Conservation (phyloP, 2,329 filamentous ascomycete genomes). For the Aspergillus ochraceoroseus region DNA sequence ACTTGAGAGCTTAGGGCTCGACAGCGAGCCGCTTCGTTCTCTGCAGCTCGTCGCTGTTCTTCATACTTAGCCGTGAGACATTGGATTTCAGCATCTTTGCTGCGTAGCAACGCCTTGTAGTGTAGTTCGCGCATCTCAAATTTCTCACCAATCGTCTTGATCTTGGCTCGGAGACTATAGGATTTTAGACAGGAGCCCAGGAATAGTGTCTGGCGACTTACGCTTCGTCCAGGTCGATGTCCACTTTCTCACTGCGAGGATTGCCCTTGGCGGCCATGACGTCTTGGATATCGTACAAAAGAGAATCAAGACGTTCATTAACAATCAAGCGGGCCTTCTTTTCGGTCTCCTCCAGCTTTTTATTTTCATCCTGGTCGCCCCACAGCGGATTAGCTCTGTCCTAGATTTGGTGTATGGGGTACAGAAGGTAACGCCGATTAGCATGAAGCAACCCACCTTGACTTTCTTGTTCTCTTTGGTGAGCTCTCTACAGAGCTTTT, state of each 20-base stretch:
- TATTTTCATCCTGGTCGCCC: conserved; percentile 72
- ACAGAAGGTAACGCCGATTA: too few species aligned
- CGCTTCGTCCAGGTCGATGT: conserved; percentile 86
- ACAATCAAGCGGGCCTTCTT: conserved; percentile 76
- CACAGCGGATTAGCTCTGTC: conserved; percentile 13
- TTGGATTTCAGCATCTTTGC: conserved; percentile 93
- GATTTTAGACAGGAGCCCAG: conserved; percentile 11
- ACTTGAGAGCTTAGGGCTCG: conserved; percentile 86
- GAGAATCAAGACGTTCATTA: conserved; percentile 74
- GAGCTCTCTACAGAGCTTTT: conserved; percentile 90
- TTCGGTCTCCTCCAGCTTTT: conserved; percentile 80
- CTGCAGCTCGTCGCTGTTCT: conserved; percentile 81
- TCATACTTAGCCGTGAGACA: conserved; percentile 85
- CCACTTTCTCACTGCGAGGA: conserved; percentile 71
- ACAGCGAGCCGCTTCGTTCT: conserved; percentile 72
- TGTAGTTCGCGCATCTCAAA: conserved; percentile 94
- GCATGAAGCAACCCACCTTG: conserved; percentile 74
- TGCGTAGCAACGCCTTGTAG: conserved; percentile 84
- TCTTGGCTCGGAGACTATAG: conserved; percentile 60
- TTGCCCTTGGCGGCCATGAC: conserved; percentile 83
- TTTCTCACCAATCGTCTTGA: conserved; percentile 92
- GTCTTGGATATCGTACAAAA: conserved; percentile 80
- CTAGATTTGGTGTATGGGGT: too few species aligned
- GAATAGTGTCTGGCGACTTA: conserved; percentile 46
- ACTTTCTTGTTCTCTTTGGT: conserved; percentile 98